Evolutionary conservation across 2,329 filamentous ascomycete genomes (phyloP), one percentile per base, ranked within the genome.

Genomic region (Cordyceps pruinosa): DNA sequence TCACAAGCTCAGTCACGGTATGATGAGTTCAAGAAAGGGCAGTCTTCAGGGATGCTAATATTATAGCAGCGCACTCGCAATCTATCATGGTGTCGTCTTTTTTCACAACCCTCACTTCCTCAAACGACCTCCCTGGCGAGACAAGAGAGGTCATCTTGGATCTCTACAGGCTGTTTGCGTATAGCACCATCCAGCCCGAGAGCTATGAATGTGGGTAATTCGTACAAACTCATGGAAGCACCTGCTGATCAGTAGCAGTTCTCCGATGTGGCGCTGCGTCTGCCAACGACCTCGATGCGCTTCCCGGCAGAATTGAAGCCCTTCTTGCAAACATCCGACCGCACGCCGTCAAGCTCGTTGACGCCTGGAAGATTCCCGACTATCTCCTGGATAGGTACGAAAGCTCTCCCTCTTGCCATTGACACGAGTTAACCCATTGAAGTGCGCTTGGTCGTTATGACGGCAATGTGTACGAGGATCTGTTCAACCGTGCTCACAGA

Each of bases 301-400:
- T 57, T 5, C 46, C 54, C 13, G 54, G 26, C 17, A 50, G 46
- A 9, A 51, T 57, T 10, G 37, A 57, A 25, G 37, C 23, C 3
- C 37, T 57, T 19, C 75, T 91, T 5, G 82, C 85, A 58, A 85
- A 89, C 60, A 83, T 91, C 59, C 77, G 88, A 6, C 88, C 88
- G 3, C 88, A 91, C 66, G 86, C 88, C 1, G 78, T 91, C 15
- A 72, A 82, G 12, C 73, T 91, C 12, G 87, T 90, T 0, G 88
- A 91, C 65, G 76, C 85, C 0, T 91, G 88, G 88, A 81, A 82
- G 59, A 89, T 91, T 71, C 84, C 87, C 1, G 88, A 91, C 67
- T 91, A 86, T 86, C 85, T 89, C 64, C 78, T 91, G 2, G 87
- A 91, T 67, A 86, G 81, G 54, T 57, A 41, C 12, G 39, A 30